Evolutionary conservation across 768 basidiomycete species (phyloP).

Genomic region (Astraeus odoratus): DNA sequence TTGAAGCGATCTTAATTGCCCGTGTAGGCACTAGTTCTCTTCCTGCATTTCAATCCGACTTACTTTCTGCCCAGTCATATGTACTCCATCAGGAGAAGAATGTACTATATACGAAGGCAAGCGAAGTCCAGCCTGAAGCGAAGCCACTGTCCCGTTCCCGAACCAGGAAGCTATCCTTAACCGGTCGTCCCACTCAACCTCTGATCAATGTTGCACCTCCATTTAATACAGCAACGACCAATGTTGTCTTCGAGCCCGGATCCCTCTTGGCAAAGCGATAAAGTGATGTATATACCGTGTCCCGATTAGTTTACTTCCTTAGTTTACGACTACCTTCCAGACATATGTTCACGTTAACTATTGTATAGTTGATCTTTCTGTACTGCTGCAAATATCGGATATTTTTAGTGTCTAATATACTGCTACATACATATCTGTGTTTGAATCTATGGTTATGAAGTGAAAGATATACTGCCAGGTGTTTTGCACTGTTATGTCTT

Average conservation of each 20-base stretch:
- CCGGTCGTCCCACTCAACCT: slow-evolving; percentile 36
- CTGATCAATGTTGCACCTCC: slow-evolving; percentile 43
- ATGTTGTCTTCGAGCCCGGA: slow-evolving; percentile 64
- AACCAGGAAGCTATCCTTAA: slow-evolving; percentile 31
- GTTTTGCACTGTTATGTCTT: slow-evolving; percentile 42
- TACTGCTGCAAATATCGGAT: neutral
- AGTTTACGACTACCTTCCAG: neutral
- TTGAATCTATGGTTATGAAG: neutral
- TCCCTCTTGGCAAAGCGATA: slow-evolving; percentile 59
- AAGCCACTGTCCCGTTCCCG: slow-evolving; percentile 32
- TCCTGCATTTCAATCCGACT: slow-evolving; percentile 2
- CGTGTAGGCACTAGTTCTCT: slow-evolving; percentile 45
- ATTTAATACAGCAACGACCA: slow-evolving; percentile 22
- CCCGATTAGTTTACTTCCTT: slow-evolving; percentile 3
- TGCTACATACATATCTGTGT: neutral
- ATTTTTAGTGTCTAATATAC: neutral
- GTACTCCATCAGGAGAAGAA: slow-evolving; percentile 76
- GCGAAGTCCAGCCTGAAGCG: slow-evolving; percentile 18
- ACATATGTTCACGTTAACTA: neutral
- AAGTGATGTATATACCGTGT: slow-evolving; percentile 16
- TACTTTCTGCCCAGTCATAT: slow-evolving; percentile 52
- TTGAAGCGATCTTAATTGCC: slow-evolving; percentile 74
- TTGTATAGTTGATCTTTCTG: neutral
- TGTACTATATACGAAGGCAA: slow-evolving; percentile 36
- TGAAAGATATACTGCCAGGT: neutral